Evolutionary conservation across 176 grass and related monocot genomes (phyloP).

Genomic region (Oryza rufipogon): DNA sequence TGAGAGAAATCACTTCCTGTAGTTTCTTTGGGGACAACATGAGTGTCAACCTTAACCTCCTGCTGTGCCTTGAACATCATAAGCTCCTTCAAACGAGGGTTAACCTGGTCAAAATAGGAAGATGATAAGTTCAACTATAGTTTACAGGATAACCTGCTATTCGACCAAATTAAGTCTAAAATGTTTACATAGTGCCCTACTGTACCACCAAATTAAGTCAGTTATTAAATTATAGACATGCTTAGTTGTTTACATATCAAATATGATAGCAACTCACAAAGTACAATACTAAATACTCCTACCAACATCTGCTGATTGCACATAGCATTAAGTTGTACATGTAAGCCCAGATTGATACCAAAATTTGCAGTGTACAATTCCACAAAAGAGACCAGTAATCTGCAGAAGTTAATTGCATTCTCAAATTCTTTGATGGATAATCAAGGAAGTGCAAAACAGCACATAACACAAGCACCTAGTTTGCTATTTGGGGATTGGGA

Average conservation of each 20-base stretch:
- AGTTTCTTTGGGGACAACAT: slow-evolving; percentile 46
- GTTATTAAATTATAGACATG: slow-evolving; percentile 17
- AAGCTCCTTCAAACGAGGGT: slow-evolving; percentile 80
- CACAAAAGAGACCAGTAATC: background rate
- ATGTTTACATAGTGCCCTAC: background rate
- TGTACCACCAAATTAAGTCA: background rate
- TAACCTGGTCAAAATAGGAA: slow-evolving; percentile 59
- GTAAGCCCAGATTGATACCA: slow-evolving; percentile 10
- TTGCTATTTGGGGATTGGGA: background rate
- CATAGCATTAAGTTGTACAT: slow-evolving; percentile 2
- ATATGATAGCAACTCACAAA: background rate
- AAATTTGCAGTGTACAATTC: slow-evolving; percentile 10
- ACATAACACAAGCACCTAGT: slow-evolving; percentile 13
- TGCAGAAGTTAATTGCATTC: background rate
- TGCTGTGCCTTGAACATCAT: slow-evolving; percentile 75
- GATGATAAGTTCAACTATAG: slow-evolving; percentile 5
- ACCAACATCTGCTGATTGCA: background rate
- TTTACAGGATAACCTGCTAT: background rate
- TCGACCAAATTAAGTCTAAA: background rate
- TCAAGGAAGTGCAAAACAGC: background rate
- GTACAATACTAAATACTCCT: background rate
- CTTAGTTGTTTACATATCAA: background rate
- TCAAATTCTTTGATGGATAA: slow-evolving; percentile 17
- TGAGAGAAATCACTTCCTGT: slow-evolving; percentile 53
- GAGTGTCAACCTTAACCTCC: slow-evolving; percentile 63